Evolutionary conservation across 441 rosid species (phyloP).

Genomic region (Breynia disticha): DNA sequence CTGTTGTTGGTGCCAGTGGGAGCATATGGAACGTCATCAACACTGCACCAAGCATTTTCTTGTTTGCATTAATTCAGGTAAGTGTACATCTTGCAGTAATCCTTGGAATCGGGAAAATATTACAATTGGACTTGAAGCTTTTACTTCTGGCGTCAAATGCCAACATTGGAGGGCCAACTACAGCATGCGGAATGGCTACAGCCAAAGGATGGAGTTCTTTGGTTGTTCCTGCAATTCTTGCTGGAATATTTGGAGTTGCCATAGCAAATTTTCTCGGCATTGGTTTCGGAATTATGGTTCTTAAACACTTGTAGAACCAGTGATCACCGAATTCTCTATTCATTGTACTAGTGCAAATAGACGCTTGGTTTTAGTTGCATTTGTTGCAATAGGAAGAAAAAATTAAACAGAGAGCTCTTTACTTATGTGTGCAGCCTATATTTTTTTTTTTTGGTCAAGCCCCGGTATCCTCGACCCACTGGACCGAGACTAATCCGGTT

Average conservation of each 20-base stretch:
- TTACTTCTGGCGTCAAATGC: constrained; percentile 78
- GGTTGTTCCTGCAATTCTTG: constrained; percentile 64
- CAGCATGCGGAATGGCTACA: constrained; percentile 85
- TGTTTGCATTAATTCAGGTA: constrained; percentile 67
- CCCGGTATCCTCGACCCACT: too few relatives aligned
- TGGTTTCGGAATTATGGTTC: constrained; percentile 52
- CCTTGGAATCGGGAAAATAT: constrained; percentile 50
- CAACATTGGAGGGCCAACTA: constrained; percentile 75
- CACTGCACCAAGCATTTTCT: constrained; percentile 69
- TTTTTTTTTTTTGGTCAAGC: too few relatives aligned
- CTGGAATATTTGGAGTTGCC: constrained; percentile 63
- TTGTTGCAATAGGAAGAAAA: background rate
- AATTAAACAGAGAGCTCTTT: background rate
- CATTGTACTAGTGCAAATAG: constrained; percentile 4
- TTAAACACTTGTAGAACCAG: constrained; percentile 30
- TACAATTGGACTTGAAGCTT: constrained; percentile 45
- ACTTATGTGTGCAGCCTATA: too few relatives aligned
- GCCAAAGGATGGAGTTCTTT: constrained; percentile 76
- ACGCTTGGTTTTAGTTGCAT: too few relatives aligned
- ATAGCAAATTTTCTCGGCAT: constrained; percentile 76
- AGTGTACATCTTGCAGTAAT: constrained; percentile 47
- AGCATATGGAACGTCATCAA: constrained; percentile 60
- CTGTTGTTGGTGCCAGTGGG: constrained; percentile 78
- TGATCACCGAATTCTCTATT: too few relatives aligned
- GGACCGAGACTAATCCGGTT: too few relatives aligned